These are phyloP conservation scores for Exophiala sideris DNA, from an alignment of 2,329 filamentous ascomycete species.

Conservation along the genomic window DNA sequence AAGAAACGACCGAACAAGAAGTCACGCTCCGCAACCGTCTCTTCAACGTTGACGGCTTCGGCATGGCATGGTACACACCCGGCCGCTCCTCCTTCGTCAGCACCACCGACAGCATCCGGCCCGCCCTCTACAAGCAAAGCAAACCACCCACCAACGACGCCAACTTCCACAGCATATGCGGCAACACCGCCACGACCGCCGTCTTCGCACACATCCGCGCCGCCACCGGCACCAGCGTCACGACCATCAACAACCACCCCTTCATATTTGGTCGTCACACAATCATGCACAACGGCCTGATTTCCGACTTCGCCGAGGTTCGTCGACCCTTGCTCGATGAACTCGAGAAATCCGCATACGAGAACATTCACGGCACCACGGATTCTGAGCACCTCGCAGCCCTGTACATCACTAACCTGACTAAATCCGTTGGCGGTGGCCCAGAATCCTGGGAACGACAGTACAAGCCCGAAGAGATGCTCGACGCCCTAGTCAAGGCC, in stretches of 20 bases:
- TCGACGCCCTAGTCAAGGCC: constrained; percentile 41
- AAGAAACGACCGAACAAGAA: constrained; percentile 37
- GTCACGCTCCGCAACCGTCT: constrained; percentile 50
- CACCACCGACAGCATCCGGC: constrained; percentile 29
- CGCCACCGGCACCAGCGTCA: constrained; percentile 47
- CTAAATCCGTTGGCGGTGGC: constrained; percentile 15
- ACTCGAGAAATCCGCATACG: constrained; percentile 48
- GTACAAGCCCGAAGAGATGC: constrained; percentile 44
- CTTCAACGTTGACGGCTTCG: constrained; percentile 55
- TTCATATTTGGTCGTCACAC: constrained; percentile 54
- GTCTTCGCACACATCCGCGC: constrained; percentile 55
- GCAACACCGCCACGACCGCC: constrained; percentile 50
- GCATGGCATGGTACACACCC: constrained; percentile 55
- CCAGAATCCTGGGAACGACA: constrained; percentile 42
- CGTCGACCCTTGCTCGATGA: constrained; percentile 45
- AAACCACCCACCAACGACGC: constrained; percentile 52
- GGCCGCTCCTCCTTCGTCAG: constrained; percentile 40
- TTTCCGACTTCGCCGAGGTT: constrained; percentile 47
- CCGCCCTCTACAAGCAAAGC: constrained; percentile 52
- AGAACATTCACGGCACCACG: constrained; percentile 49
- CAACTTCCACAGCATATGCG: constrained; percentile 53
- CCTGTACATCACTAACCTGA: constrained; percentile 33
- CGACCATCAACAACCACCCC: constrained; percentile 53
- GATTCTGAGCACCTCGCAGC: constrained; percentile 54
- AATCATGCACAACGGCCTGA: constrained; percentile 57